Conservation (phyloP, 176 grass and related monocot species). For the Rhynchospora pubera region DNA sequence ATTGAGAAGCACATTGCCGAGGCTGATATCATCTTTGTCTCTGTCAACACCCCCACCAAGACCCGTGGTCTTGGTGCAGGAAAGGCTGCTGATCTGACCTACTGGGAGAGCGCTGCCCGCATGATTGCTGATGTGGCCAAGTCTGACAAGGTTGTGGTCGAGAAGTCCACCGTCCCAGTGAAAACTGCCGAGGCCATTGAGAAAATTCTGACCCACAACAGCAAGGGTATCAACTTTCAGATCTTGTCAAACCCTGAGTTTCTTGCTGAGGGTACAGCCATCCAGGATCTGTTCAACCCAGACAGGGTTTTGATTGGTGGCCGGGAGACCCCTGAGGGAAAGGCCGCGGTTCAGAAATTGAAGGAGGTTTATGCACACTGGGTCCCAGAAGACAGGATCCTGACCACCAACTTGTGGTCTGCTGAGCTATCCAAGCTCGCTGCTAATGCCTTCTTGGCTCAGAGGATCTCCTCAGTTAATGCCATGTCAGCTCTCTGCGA, state of each 20-base stretch:
- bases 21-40: constrained; percentile 66
- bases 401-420: constrained; percentile 62
- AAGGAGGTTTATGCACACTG: constrained; percentile 53
- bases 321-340: constrained; percentile 43
- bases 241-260: constrained; percentile 75
- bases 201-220: constrained; percentile 69
- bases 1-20: constrained; percentile 49
- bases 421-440: constrained; percentile 73
- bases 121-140: constrained; percentile 58
- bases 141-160: constrained; percentile 54
- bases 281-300: constrained; percentile 48
- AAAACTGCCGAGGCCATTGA: constrained; percentile 68
- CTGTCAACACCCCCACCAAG: constrained; percentile 69
- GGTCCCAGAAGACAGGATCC: constrained; percentile 56
- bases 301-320: constrained; percentile 61
- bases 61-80: constrained; percentile 54
- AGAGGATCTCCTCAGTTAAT: constrained; percentile 57
- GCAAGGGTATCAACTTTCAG: constrained; percentile 59
- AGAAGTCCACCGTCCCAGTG: constrained; percentile 71
- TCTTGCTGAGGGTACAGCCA: constrained; percentile 64
- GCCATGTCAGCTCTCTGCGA: constrained; percentile 53
- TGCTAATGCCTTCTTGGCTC: constrained; percentile 68
- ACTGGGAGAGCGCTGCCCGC: constrained; percentile 72
- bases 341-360: constrained; percentile 46
- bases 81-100: constrained; percentile 61